Conservation (phyloP, 805 yeast genomes). For the Priceomyces carsonii region DNA sequence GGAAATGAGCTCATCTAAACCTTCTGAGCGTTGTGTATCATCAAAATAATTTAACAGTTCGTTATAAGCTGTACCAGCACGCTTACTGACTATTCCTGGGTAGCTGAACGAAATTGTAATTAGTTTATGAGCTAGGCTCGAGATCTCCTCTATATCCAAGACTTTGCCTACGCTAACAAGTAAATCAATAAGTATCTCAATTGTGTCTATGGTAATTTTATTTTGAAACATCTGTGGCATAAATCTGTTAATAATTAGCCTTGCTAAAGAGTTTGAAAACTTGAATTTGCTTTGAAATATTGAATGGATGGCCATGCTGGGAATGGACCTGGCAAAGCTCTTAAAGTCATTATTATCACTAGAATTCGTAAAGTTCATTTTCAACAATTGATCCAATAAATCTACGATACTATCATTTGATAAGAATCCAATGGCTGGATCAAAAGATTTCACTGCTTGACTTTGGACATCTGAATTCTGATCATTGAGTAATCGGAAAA, state of each 20-base stretch:
- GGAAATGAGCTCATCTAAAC: slow-evolving; percentile 14
- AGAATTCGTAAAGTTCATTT: slow-evolving; percentile 17
- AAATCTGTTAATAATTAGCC: slow-evolving; percentile 34
- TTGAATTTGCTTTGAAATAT: slow-evolving; percentile 31
- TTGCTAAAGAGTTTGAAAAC: slow-evolving; percentile 21
- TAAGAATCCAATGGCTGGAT: slow-evolving; percentile 43
- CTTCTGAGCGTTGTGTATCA: slow-evolving; percentile 6
- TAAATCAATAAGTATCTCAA: slow-evolving; percentile 62
- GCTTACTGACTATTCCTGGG: slow-evolving; percentile 47
- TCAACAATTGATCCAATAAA: slow-evolving; percentile 30
- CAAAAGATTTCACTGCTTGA: slow-evolving; percentile 65
- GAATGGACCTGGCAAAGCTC: slow-evolving; percentile 47
- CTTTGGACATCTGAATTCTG: slow-evolving; percentile 71
- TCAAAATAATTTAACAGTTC: slow-evolving; percentile 30
- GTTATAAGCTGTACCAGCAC: slow-evolving; percentile 51
- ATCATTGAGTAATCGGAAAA: slow-evolving; percentile 54
- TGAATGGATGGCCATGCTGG: slow-evolving; percentile 53
- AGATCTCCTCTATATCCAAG: slow-evolving; percentile 37
- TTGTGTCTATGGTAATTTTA: slow-evolving; percentile 50
- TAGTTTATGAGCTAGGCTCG: slow-evolving; percentile 25
- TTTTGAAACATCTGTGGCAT: slow-evolving; percentile 37
- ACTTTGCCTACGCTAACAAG: slow-evolving; percentile 49
- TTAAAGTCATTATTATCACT: slow-evolving; percentile 17
- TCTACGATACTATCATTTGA: slow-evolving; percentile 28
- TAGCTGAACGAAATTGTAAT: slow-evolving; percentile 39